These are phyloP conservation scores for Aspergillus sclerotiicarbonarius DNA, from an alignment of 495 filamentous ascomycete genomes.

Conservation along the genomic window DNA sequence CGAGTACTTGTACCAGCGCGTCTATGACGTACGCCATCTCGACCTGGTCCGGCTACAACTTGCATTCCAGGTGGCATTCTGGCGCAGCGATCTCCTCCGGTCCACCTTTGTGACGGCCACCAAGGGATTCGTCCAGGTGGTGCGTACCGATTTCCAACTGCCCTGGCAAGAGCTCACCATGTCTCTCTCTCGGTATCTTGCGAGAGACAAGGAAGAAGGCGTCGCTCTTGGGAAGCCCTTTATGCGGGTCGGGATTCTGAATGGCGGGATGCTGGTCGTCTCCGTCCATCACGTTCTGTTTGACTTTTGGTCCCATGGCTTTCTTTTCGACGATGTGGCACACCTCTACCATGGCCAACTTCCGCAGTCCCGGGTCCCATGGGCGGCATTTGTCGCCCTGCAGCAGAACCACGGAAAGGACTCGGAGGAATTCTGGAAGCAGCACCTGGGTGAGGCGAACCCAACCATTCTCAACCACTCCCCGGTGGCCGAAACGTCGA, in stretches of 20 bases:
- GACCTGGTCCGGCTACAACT: conserved; percentile 33
- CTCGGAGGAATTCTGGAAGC: conserved; percentile 31
- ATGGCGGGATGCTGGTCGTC: conserved; percentile 51
- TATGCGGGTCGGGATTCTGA: conserved; percentile 49
- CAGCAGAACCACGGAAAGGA: not conserved
- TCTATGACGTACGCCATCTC: conserved; percentile 32
- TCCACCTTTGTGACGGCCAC: conserved; percentile 54
- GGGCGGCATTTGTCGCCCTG: conserved; percentile 9
- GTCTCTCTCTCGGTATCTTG: conserved; percentile 25
- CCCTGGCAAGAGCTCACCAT: conserved; percentile 33
- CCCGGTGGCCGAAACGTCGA: conserved; percentile 19
- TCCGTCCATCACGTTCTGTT: conserved; percentile 65
- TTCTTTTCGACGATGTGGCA: conserved; percentile 39
- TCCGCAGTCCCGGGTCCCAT: not conserved
- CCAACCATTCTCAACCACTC: conserved; percentile 21
- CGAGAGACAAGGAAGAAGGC: conserved; percentile 30
- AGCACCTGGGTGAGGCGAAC: conserved; percentile 2
- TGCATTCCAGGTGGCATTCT: conserved; percentile 29
- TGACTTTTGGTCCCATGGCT: conserved; percentile 57
- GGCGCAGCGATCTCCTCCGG: conserved; percentile 51
- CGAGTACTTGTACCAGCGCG: conserved; percentile 36
- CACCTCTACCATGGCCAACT: conserved; percentile 7
- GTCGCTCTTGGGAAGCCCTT: conserved; percentile 52
- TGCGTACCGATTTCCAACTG: conserved; percentile 45
- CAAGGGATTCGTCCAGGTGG: conserved; percentile 46